Base-by-base conservation (phyloP, 2,329 filamentous ascomycete species). In the Penicillium sp. region DNA sequence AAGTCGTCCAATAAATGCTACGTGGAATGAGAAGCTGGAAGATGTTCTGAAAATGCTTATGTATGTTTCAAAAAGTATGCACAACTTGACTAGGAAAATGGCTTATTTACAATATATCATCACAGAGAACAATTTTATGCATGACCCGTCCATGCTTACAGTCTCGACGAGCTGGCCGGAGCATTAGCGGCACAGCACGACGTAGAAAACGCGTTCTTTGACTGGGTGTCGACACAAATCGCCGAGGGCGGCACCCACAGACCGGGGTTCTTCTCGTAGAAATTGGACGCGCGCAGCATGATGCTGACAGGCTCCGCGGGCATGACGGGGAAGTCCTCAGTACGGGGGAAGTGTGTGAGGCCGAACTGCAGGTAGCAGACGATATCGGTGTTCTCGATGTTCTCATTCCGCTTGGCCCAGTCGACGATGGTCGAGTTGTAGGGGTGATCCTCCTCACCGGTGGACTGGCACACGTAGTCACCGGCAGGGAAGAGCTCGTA, bases 401-500 rank as follows among this genome's bases (percentile, higher is more conserved):
- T 76, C 58, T 85, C 83, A 58, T 82, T 79, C n/a, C 82, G 76
- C 15, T 63, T 56, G 2, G 66, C 64, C 71, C 71, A 74, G 63
- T 73, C 71, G 6, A 68, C 55, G 3, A 80, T 75, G 0, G 81
- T 83, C 77, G 81, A 62, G 71, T 81, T 75, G 73, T 78, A 49
- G 59, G 76, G 60, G 73, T 78, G 61, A 68, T 65, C 59, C n/a
- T 64, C 63, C n/a, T 61, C 63, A 14, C 71, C 71, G 8, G 82
- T 73, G 38, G 84, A 88, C 69, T 88, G 86, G 65, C 85, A 86
- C 0, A 85, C 84, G 70, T 86, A 86, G 55, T 82, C 78, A 4
- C 86, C 86, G 2, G 84, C 86, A 0, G 85, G 82, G 71, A 81
- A 87, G 2, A 87, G 75, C 72, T 88, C 84, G 57, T 83, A 81